Evolutionary conservation across 2,329 filamentous ascomycete genomes (phyloP).

Genomic region (Colletotrichum tofieldiae): DNA sequence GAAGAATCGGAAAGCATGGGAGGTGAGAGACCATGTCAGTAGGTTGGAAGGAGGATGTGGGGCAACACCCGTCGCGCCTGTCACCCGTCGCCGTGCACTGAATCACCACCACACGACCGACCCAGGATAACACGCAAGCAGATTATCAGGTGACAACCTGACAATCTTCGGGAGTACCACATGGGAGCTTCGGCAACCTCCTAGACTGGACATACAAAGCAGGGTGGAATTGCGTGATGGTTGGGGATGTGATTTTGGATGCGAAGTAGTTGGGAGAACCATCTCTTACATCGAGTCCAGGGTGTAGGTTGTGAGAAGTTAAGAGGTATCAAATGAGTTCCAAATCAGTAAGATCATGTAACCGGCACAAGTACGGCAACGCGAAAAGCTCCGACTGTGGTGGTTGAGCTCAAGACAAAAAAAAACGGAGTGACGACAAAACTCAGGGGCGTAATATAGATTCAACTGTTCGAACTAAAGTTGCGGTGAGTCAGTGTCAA

Average conservation of each 20-base stretch:
- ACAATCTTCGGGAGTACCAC: no score
- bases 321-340: no score
- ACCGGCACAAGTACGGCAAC: no score
- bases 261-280: not conserved
- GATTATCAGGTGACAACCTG: not conserved
- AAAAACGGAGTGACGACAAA: no score
- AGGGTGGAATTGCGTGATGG: not conserved
- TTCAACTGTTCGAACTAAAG: no score
- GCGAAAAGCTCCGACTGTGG: no score
- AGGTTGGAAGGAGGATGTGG: conserved; percentile 1
- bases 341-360: no score
- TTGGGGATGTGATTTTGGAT: not conserved
- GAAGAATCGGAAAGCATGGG: not conserved
- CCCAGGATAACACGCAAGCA: no score
- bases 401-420: no score
- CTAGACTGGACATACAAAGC: not conserved
- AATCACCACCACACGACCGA: not conserved
- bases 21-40: not conserved
- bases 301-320: not conserved
- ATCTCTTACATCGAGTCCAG: not conserved
- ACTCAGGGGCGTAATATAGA: no score
- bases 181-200: not conserved
- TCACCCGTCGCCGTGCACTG: not conserved
- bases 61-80: not conserved
- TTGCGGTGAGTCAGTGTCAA: no score